Conservation (phyloP, 1,139 yeast genomes). For the Suhomyces guaymorum region DNA sequence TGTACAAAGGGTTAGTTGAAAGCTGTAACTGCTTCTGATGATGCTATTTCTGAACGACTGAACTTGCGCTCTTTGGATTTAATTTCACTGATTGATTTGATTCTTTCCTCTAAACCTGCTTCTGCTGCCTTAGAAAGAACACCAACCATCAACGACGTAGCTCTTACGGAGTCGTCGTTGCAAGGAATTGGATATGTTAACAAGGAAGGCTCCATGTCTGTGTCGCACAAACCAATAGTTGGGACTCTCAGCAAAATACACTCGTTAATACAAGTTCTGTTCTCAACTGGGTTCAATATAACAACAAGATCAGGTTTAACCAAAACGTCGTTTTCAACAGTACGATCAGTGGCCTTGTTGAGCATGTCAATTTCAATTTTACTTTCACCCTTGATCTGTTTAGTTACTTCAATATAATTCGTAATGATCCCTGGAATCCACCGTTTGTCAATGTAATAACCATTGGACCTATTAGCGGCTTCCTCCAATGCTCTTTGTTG, state of each 20-base stretch:
- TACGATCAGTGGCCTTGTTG: slow-evolving; percentile 55
- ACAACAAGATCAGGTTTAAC: slow-evolving; percentile 89
- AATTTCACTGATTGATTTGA: slow-evolving; percentile 37
- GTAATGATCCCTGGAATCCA: slow-evolving; percentile 98
- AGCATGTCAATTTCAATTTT: slow-evolving; percentile 42
- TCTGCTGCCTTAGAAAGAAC: slow-evolving; percentile 84
- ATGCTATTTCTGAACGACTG: slow-evolving; percentile 3
- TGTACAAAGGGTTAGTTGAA: no score
- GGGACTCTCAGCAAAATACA: slow-evolving; percentile 84
- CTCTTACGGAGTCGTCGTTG: slow-evolving; percentile 88
- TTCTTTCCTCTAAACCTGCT: slow-evolving; percentile 65
- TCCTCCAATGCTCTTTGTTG: slow-evolving; percentile 73
- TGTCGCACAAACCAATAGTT: slow-evolving; percentile 90
- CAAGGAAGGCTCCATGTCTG: slow-evolving; percentile 86
- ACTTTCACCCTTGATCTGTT: slow-evolving; percentile 70
- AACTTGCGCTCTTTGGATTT: slow-evolving; percentile 17
- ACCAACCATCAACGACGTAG: slow-evolving; percentile 77
- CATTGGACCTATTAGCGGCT: slow-evolving; percentile 77
- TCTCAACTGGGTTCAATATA: slow-evolving; percentile 84
- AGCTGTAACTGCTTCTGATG: background rate
- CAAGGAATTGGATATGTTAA: slow-evolving; percentile 96
- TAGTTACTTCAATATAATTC: slow-evolving; percentile 74
- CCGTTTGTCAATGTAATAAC: slow-evolving; percentile 78
- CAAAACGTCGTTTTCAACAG: slow-evolving; percentile 47
- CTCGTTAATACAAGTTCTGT: slow-evolving; percentile 77